Base-by-base conservation (phyloP, 805 yeast genomes). In the Wickerhamiella siamensis region DNA sequence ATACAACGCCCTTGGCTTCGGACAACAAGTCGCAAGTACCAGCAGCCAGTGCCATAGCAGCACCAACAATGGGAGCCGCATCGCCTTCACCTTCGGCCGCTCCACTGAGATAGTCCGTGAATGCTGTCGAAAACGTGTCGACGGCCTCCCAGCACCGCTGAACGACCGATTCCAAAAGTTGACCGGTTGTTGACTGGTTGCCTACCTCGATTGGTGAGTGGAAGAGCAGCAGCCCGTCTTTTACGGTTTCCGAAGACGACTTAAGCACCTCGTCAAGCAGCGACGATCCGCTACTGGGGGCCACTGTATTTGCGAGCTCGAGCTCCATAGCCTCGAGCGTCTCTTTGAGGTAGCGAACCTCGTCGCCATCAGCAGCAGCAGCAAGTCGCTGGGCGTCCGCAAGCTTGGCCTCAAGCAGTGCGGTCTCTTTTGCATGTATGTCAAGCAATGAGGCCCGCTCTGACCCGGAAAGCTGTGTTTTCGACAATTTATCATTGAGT, bases 141-240 rank as follows among this genome's bases (percentile, higher is more conserved):
- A 87, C 84, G 14, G 72, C 64, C 32, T 75, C 72, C 0, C 83
- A 72, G 16, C 79, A 70, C 48, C 77, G 71, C 55, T 86, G 95
- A 47, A 78, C 65, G 33, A 82, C 64, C 0, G 88, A 77, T 29
- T 77, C 63, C 18, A 79, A 59, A 51, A 73, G 78, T 48, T 72
- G 77, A 2, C 88, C 82, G 0, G 88, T 72, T 2, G 91, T 69
- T 56, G 76, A 77, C 49, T 76, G 74, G 55, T 81, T 82, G 42
- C 91, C 91, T 3, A 84, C 83, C 59, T 80, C 83, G 74, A 79
- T 73, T 24, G 91, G 83, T 4, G 87, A 78, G 42, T 75, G 78
- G 46, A 83, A 64, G 51, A 78, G 84, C 53, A 72, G 78, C 16
- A 66, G 63, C 0, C 80, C 63, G 49, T 80, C 83, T 60, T 84